Conservation (phyloP, 2,329 filamentous ascomycete genomes). For the Tolypocladium cylindrosporum region DNA sequence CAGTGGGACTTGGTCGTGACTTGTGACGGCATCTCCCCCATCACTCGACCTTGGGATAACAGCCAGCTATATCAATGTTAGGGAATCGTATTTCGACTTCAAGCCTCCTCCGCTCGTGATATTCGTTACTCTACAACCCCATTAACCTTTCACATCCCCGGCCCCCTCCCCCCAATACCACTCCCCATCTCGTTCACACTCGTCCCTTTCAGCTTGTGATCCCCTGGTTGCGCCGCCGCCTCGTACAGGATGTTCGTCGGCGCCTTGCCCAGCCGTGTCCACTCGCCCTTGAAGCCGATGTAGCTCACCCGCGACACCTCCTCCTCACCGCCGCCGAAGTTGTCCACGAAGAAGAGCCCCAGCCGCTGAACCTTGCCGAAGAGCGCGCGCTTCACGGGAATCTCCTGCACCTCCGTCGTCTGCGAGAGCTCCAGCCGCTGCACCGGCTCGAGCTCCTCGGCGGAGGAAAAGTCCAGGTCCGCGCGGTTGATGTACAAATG, state of each 20-base stretch:
- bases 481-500: conserved; percentile 82
- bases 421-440: conserved; percentile 72
- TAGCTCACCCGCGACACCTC: conserved; percentile 73
- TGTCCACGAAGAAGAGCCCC: conserved; percentile 83
- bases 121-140: not conserved
- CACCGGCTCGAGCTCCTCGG: conserved; percentile 57
- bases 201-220: conserved; percentile 63
- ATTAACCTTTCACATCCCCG: conserved; percentile 12
- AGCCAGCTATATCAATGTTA: not conserved
- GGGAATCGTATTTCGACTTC: not conserved
- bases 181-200: conserved; percentile 44
- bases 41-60: not conserved
- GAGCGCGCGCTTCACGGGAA: conserved; percentile 75
- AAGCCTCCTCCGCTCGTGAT: not conserved
- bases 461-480: conserved; percentile 74
- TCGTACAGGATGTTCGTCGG: conserved; percentile 86
- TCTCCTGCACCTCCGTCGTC: conserved; percentile 74
- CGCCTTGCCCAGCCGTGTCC: conserved; percentile 64
- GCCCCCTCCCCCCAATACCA: conserved; percentile 35
- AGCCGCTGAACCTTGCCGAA: conserved; percentile 81
- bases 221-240: conserved; percentile 80
- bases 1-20: not conserved
- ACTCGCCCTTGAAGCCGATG: conserved; percentile 88
- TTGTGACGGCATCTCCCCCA: not conserved
- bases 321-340: conserved; percentile 72